Percentiles rank a stretch among this genome's conserved stretches.
Evolutionary conservation across 1,139 yeast genomes (phyloP).

Genomic region (Pichia sp.): DNA sequence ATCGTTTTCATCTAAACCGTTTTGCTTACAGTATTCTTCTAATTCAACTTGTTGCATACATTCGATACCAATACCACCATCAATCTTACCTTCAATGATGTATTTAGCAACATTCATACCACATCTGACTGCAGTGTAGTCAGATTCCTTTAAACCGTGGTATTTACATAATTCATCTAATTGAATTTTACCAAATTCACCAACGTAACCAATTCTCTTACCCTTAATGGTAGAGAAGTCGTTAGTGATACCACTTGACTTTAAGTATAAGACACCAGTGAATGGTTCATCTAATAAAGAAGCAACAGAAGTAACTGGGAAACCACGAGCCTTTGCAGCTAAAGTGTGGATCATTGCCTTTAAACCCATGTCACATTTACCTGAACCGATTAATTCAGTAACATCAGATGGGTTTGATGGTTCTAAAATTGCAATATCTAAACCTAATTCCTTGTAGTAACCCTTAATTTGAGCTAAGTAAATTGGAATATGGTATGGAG

Average conservation of each 20-base stretch:
- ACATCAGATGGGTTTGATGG: slow-evolving; percentile 57
- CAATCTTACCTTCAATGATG: slow-evolving; percentile 48
- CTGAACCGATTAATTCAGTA: slow-evolving; percentile 50
- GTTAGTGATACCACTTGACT: slow-evolving; percentile 44
- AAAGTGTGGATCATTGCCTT: slow-evolving; percentile 58
- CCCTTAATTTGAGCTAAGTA: slow-evolving; percentile 47
- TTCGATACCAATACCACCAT: slow-evolving; percentile 55
- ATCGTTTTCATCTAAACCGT: slow-evolving; percentile 41
- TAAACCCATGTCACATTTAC: slow-evolving; percentile 53
- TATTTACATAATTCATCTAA: slow-evolving; percentile 50
- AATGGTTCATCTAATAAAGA: slow-evolving; percentile 53
- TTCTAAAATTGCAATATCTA: slow-evolving; percentile 47
- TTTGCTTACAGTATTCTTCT: slow-evolving; percentile 42
- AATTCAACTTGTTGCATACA: slow-evolving; percentile 54
- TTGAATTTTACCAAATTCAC: slow-evolving; percentile 55
- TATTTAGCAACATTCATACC: slow-evolving; percentile 56
- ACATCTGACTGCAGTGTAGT: slow-evolving; percentile 54
- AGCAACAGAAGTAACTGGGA: slow-evolving; percentile 50
- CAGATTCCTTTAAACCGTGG: slow-evolving; percentile 49
- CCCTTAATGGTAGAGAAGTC: slow-evolving; percentile 49
- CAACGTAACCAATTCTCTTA: slow-evolving; percentile 50
- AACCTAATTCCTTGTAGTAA: slow-evolving; percentile 44
- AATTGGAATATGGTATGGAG: slow-evolving; percentile 52
- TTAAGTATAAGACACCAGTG: slow-evolving; percentile 48
- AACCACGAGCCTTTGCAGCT: slow-evolving; percentile 56